Evolutionary conservation across 192 early-diverging fungal genomes (phyloP), one percentile per base, ranked within the genome.

Genomic region (Coemansia sp.): DNA sequence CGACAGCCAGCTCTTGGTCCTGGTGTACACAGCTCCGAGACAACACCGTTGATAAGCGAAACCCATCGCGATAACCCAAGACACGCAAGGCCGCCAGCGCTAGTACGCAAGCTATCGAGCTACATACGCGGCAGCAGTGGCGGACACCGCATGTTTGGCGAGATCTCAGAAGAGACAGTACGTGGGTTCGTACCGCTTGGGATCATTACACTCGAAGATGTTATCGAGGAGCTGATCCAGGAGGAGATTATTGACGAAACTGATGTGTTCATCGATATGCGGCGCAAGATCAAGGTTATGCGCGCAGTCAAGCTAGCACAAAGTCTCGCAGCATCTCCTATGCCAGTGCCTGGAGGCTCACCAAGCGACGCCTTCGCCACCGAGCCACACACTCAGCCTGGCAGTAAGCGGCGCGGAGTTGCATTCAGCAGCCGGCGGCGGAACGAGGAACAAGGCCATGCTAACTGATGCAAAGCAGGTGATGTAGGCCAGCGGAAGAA

Each of bases 241-340:
- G 92, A 94, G 73, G 90, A 93, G 69, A 93, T 93, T 62, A 85
- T 93, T 36, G 92, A 93, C 69, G 92, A 93, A 67, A 92, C 92
- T 1, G 92, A 92, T 70, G 90, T 88, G 67, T 86, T 86, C 70
- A 55, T 86, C 23, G 85, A 86, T 15, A 81, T 84, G 37, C 75
- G 78, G 39, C 59, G 70, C 39, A 63, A 69, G 27, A 77, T 83
- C 62, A 76, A 67, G 41, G 84, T 85, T 8, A 77, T 83, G n/a
- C 58, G 84, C 2, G 78, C 78, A 2, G 73, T 75, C 64, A 81
- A 81, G 67, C 51, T 76, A 3, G 70, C 70, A 4, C 78, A 80
- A 66, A 61, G 58, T 23, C 51, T 63, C 2, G 64, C 38, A 25
- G 51, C 10, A 38, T 34, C 8, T 23, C 53, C 23, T 23, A 62